Percentiles rank a stretch among this genome's conserved stretches.
These are phyloP conservation scores for Fusarium scirpi DNA, from an alignment of 2,329 filamentous ascomycete species.

Conservation along the genomic window DNA sequence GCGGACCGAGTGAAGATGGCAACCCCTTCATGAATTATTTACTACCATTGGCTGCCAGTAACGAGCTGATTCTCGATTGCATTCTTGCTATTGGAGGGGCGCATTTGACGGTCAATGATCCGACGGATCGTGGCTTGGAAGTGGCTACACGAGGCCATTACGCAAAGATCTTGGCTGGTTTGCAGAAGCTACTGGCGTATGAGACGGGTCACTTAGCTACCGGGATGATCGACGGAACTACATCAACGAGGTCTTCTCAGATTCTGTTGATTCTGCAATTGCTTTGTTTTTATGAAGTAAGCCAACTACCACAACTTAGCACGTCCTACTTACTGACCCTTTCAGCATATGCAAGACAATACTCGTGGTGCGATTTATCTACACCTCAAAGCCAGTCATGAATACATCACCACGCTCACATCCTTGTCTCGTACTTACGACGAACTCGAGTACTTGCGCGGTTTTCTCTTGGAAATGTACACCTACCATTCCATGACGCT, in stretches of 20 bases:
- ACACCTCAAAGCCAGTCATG: slow-evolving; percentile 3
- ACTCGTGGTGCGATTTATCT: background rate
- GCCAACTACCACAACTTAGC: accelerated
- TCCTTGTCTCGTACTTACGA: background rate
- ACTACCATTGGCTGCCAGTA: slow-evolving; percentile 5
- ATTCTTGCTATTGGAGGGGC: slow-evolving; percentile 19
- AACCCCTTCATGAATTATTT: slow-evolving; percentile 20
- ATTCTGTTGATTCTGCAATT: slow-evolving; percentile 1
- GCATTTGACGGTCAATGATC: background rate
- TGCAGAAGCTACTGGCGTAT: slow-evolving; percentile 2
- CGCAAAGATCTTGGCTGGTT: background rate
- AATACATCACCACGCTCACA: background rate
- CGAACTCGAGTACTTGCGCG: background rate
- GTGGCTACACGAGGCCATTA: slow-evolving; percentile 13
- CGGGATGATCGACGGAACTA: background rate
- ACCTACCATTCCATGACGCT: slow-evolving; percentile 5
- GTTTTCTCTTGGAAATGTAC: slow-evolving; percentile 11
- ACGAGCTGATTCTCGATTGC: slow-evolving; percentile 8
- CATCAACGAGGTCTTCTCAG: background rate
- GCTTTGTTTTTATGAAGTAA: slow-evolving; percentile 20
- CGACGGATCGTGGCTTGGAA: background rate
- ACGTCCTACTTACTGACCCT: accelerated
- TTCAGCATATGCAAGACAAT: slow-evolving; percentile 1
- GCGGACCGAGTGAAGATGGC: slow-evolving; percentile 2
- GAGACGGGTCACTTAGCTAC: background rate